Percentiles rank a stretch among this genome's conserved stretches.
These are phyloP conservation scores for Metschnikowia orientalis DNA, from an alignment of 805 yeast genomes.

Conservation along the genomic window DNA sequence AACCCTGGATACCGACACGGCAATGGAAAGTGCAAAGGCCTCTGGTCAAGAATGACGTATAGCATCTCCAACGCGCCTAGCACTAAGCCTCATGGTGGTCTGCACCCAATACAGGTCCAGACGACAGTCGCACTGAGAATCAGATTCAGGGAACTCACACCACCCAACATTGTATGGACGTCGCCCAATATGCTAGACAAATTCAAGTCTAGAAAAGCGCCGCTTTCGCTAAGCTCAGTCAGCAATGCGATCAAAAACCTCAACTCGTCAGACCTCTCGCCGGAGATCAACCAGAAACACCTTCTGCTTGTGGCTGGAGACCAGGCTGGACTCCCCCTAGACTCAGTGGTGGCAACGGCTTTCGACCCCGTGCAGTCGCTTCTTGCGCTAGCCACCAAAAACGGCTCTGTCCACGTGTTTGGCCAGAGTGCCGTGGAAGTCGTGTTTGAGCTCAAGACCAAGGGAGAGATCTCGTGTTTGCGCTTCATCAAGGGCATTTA, in stretches of 20 bases:
- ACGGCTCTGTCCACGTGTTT: conserved; percentile 68
- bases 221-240: conserved; percentile 38
- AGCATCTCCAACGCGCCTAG: neutral
- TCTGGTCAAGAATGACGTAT: too few relatives aligned
- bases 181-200: conserved; percentile 32
- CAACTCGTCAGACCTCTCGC: conserved; percentile 28
- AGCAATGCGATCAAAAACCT: conserved; percentile 38
- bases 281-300: conserved; percentile 31
- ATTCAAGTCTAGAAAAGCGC: conserved; percentile 38
- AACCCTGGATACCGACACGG: too few relatives aligned
- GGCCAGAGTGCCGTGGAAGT: conserved; percentile 82
- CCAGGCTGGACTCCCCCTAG: conserved; percentile 44
- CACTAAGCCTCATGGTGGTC: too few relatives aligned
- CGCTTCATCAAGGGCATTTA: conserved; percentile 78
- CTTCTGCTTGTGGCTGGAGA: conserved; percentile 24
- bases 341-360: conserved; percentile 63
- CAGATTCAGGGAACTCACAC: too few relatives aligned
- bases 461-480: conserved; percentile 50
- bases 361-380: conserved; percentile 87
- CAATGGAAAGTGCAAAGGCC: too few relatives aligned
- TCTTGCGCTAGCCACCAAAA: conserved; percentile 71
- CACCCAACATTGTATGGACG: too few relatives aligned
- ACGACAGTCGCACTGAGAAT: too few relatives aligned
- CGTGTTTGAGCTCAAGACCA: conserved; percentile 49
- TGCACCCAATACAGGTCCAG: too few relatives aligned